Evolutionary conservation across 148 eudicot species (phyloP).

Genomic region (Camellia granthamiana): DNA sequence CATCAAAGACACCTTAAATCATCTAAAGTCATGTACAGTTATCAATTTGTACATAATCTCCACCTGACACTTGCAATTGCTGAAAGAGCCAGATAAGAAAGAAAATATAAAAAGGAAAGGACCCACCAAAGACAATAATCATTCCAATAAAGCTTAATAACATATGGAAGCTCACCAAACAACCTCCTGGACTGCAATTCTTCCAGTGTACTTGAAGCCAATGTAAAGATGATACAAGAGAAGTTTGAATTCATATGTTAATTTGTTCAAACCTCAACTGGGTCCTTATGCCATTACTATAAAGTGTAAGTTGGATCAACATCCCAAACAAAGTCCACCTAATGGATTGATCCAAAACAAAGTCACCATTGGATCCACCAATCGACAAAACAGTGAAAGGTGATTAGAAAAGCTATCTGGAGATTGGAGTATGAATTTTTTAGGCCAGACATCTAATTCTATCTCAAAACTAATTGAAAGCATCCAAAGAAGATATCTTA

Average conservation of each 20-base stretch:
- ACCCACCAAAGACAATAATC: neutral
- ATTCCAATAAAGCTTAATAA: neutral
- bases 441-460: neutral
- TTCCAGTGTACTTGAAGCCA: neutral
- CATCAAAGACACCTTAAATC: neutral
- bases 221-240: neutral
- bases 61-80: neutral
- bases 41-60: neutral
- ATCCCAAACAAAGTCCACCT: neutral
- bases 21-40: neutral
- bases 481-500: neutral
- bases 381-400: neutral
- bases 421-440: neutral
- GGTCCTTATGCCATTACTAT: neutral
- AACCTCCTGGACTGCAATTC: neutral
- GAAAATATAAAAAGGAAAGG: neutral
- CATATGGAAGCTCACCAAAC: neutral
- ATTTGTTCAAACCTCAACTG: neutral
- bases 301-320: neutral
- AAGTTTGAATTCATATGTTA: neutral
- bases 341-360: neutral
- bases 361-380: neutral
- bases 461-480: neutral
- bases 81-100: neutral
- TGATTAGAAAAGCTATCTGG: slow-evolving; percentile 1